Base-by-base conservation (phyloP, 352 stramenopile species). In the Globisporangium perplexum region DNA sequence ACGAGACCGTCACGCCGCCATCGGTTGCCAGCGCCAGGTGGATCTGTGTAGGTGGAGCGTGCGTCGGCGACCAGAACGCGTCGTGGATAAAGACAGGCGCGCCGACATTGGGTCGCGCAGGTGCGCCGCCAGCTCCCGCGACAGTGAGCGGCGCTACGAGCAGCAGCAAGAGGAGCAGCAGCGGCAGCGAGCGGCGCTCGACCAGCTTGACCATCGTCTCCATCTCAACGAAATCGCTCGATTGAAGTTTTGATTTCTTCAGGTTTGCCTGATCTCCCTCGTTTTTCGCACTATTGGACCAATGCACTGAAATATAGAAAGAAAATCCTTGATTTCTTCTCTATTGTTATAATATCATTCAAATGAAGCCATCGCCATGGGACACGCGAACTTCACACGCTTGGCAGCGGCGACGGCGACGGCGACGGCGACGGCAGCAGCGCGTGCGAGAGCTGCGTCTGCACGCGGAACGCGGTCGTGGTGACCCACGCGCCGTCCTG, bases 401-500 rank as follows among this genome's bases (percentile, higher is more conserved):
- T 35, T 1, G 30, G 30, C 8, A 8, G 30, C 8, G 30, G 30
- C 30, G 6, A 3, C 8, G 30, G 30, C n/a, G n/a, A n/a, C n/a
- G n/a, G n/a, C n/a, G n/a, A n/a, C n/a, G n/a, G n/a, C n/a, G n/a
- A n/a, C n/a, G n/a, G n/a, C n/a, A n/a, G n/a, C 30, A 35, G 31
- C 53, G 33, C 24, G 33, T 48, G 44, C 17, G 46, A 20, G 45
- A 39, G 12, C 22, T 31, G 14, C 11, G 41, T 50, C n/a, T 20
- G 14, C 10, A 53, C 35, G 38, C 53, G 53, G 45, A 38, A 53
- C 3, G 17, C 20, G 7, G 72, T 76, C 2, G 72, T 85, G 12
- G 75, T 78, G 48, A 89, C 54, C 45, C 48, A 69, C n/a, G 77
- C 64, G 3, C 45, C 65, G 60, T 88, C 78, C 23, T 71, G 69